phyloP scores from a whole-genome alignment of 2,329 filamentous ascomycete genomes.

The Alternaria rosae region DNA sequence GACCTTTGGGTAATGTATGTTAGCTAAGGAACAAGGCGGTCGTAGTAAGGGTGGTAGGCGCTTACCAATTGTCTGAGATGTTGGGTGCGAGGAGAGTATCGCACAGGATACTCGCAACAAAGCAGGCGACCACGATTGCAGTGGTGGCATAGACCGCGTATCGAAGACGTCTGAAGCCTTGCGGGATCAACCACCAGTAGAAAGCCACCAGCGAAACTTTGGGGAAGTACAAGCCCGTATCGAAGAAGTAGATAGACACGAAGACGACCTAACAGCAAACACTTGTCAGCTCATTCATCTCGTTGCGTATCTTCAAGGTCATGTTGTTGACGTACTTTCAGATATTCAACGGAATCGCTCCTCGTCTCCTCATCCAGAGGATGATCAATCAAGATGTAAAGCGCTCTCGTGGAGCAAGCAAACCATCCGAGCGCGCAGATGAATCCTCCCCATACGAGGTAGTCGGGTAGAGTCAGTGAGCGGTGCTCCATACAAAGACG shows the following conservation, averaged over 20 bases:
- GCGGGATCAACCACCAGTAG: constrained; percentile 36
- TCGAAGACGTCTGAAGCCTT: constrained; percentile 26
- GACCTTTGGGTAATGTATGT: constrained; percentile 3
- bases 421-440: constrained; percentile 27
- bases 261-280: constrained; percentile 23
- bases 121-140: constrained; percentile 12
- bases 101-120: constrained; percentile 22
- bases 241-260: constrained; percentile 28
- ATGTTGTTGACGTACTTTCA: constrained; percentile 12
- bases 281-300: neutral
- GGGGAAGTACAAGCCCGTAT: constrained; percentile 32
- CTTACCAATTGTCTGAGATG: constrained; percentile 33
- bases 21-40: neutral
- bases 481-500: constrained; percentile 23
- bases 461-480: constrained; percentile 24
- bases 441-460: constrained; percentile 32
- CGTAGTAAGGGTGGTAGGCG: neutral
- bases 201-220: constrained; percentile 30
- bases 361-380: constrained; percentile 20
- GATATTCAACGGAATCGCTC: constrained; percentile 27
- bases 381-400: constrained; percentile 24
- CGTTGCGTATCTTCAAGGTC: neutral
- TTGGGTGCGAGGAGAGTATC: constrained; percentile 19
- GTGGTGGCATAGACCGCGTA: constrained; percentile 21
- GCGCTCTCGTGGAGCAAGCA: constrained; percentile 23